phyloP scores from a whole-genome alignment of 495 filamentous ascomycete genomes.

The Jackrogersella minutella region DNA sequence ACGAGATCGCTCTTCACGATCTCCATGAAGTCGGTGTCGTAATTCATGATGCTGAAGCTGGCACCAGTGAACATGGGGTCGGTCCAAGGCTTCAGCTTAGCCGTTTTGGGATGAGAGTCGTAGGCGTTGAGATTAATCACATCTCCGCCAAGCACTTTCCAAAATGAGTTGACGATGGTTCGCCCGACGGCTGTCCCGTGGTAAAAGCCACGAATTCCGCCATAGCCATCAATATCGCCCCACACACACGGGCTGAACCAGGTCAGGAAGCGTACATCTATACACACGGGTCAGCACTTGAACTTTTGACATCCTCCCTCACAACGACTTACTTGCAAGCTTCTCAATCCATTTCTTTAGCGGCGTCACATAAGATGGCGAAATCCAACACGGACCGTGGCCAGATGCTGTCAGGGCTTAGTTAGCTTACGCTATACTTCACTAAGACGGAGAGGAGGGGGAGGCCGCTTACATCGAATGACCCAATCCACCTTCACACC shows the following conservation, averaged over 20 bases:
- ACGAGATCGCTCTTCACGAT: conserved; percentile 64
- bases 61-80: conserved; percentile 66
- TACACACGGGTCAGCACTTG: conserved; percentile 15
- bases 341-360: conserved; percentile 59
- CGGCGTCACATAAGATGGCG: conserved; percentile 55
- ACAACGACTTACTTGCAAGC: conserved; percentile 61
- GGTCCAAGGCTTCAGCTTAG: conserved; percentile 67
- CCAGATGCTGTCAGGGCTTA: conserved; percentile 60
- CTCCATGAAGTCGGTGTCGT: conserved; percentile 68
- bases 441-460: background rate
- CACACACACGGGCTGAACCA: conserved; percentile 51
- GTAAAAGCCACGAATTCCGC: conserved; percentile 56
- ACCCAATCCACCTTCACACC: conserved; percentile 79
- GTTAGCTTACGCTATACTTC: conserved; percentile 13
- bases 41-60: conserved; percentile 71
- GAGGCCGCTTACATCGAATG: conserved; percentile 63
- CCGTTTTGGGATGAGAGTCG: conserved; percentile 64
- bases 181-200: conserved; percentile 71
- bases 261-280: conserved; percentile 42
- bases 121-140: conserved; percentile 62
- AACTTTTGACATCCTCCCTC: background rate
- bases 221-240: conserved; percentile 49
- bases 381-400: conserved; percentile 74
- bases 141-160: conserved; percentile 64
- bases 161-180: conserved; percentile 71